Evolutionary conservation across 768 basidiomycete species (phyloP).

Genomic region (Xerocomus potaroensis): DNA sequence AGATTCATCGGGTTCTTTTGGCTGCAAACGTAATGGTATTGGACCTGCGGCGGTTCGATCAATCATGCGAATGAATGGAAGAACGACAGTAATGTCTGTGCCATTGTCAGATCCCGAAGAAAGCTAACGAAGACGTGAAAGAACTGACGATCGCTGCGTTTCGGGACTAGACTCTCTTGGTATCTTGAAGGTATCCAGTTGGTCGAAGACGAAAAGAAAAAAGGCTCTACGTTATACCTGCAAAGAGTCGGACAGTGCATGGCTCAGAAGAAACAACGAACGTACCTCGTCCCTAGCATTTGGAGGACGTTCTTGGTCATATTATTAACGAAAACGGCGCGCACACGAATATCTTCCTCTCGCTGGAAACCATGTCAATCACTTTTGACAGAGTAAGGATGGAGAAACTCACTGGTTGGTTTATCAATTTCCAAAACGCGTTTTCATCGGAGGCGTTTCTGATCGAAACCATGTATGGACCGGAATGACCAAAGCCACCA

Average conservation of each 20-base stretch:
- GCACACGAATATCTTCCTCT: conserved; percentile 37
- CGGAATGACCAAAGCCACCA: conserved; percentile 7
- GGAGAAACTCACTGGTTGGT: conserved; percentile 31
- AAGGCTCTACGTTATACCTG: conserved; percentile 56
- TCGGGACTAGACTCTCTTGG: conserved; percentile 41
- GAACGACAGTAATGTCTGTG: conserved; percentile 51
- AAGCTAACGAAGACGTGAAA: conserved; percentile 23
- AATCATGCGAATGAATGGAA: conserved; percentile 48
- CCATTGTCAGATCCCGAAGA: background rate
- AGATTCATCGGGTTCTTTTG: background rate
- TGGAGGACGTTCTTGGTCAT: conserved; percentile 48
- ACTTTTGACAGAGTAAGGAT: background rate
- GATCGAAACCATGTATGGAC: background rate
- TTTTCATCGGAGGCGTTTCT: conserved; percentile 12
- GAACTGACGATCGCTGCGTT: conserved; percentile 50
- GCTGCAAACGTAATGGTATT: background rate
- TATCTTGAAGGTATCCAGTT: conserved; percentile 69
- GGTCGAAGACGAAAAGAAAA: conserved; percentile 59
- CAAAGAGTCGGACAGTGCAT: background rate
- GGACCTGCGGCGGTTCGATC: conserved; percentile 1
- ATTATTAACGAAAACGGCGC: conserved; percentile 48
- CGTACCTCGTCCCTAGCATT: conserved; percentile 54
- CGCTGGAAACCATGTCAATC: conserved; percentile 17
- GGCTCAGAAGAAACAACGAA: background rate
- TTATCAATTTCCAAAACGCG: conserved; percentile 34